Base-by-base conservation (phyloP, 257 asterid genomes). In the Primulina huaijiensis region DNA sequence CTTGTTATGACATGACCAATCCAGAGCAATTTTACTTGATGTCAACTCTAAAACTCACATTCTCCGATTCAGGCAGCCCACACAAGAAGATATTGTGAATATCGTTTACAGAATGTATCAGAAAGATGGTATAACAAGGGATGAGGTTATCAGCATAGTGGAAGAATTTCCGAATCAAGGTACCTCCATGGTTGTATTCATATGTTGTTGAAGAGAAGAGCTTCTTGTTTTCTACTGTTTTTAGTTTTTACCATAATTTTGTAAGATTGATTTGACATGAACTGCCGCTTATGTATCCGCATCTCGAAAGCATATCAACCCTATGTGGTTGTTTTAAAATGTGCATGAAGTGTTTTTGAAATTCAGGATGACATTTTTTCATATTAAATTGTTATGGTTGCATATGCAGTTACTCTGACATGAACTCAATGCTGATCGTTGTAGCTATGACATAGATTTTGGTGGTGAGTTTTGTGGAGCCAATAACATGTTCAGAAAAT, bases 81-180 rank as follows among this genome's bases (percentile, higher is more conserved):
- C 96, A 55, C 84, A 82, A 66, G 95, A 92, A 79, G 98, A 92
- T 81, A 92, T 92, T 78, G 79, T 86, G 53, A 92, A 90, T 71
- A 92, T 90, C 78, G 95, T 92, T 55, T 57, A 65, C 14, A 82
- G 93, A 74, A 92, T 90, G 98, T 92, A 92, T 34, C 86, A 83
- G 90, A 92, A 90, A 84, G 97, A 92, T 75, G 96, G 96, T 65
- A 82, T 92, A 64, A 80, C 84, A 58, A 84, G 21, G 81, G 86
- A 84, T 65, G 94, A 87, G 65, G 92, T 90, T 80, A 75, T 71
- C 58, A 69, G 72, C 55, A 64, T 92, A 30, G 97, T 90, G 62
- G 76, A 75, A 23, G 82, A 87, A 72, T 92, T 90, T 79, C 98
- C 98, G 33, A 85, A 83, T 78, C 98, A 92, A 92, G 97, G 98